Evolutionary conservation across 2,329 filamentous ascomycete genomes (phyloP).

Genomic region (Exophiala phaeomuriformis): DNA sequence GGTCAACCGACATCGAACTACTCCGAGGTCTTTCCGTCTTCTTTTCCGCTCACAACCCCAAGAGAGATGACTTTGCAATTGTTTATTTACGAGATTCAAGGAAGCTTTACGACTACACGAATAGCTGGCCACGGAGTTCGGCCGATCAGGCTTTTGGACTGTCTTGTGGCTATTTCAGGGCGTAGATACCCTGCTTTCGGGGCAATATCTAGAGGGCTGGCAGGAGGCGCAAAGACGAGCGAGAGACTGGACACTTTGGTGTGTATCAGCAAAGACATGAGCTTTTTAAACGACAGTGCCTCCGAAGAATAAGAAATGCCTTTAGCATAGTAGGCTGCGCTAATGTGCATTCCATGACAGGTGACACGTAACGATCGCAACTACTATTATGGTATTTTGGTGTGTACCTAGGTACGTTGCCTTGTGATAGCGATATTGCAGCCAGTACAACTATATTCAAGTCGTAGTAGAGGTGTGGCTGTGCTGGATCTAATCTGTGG

Average conservation of each 20-base stretch:
- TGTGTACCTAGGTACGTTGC: too few relatives aligned
- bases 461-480: not conserved
- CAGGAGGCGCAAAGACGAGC: constrained; percentile 9
- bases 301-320: constrained; percentile 2
- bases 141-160: constrained; percentile 3
- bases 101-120: constrained; percentile 13
- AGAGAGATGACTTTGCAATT: not conserved
- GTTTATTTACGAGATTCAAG: constrained; percentile 11
- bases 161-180: constrained; percentile 9
- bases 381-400: too few relatives aligned
- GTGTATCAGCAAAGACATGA: constrained; percentile 15
- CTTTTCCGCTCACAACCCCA: not conserved
- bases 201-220: constrained; percentile 14
- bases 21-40: not conserved
- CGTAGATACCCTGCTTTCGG: constrained; percentile 1
- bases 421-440: not conserved
- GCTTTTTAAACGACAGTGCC: constrained; percentile 11
- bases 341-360: too few relatives aligned
- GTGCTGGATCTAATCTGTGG: not conserved
- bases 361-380: too few relatives aligned
- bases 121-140: constrained; percentile 7
- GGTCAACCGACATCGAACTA: not conserved
- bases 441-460: too few relatives aligned
- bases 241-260: constrained; percentile 4
- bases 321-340: too few relatives aligned